Evolutionary conservation across 352 stramenopile species (phyloP), one percentile per base, ranked within the genome.

Genomic region (Peronospora belbahrii): DNA sequence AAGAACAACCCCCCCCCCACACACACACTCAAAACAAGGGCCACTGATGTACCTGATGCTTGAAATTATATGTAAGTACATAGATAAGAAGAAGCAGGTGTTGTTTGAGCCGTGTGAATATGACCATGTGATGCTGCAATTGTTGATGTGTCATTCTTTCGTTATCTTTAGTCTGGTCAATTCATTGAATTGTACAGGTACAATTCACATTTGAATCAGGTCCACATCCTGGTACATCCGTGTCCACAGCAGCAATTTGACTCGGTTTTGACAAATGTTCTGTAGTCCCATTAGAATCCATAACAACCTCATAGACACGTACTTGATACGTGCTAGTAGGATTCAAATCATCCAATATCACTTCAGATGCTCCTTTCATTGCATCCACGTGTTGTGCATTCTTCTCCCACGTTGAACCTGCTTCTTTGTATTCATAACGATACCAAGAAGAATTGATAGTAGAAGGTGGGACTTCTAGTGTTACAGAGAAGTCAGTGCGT

Each of bases 301-400:
- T 72, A 5, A 50, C 41, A 18, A 90, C 62, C 6, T 74, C 66
- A 56, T 83, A 88, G 35, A 94, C 62, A 34, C 83, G 80, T 47
- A 94, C 74, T 50, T 94, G 74, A 61, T 94, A 94, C 33, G 83
- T 85, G 70, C 80, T 87, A 32, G 83, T 92, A 19, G 83, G 83
- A 66, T 90, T 90, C 10, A 94, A 63, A 42, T 94, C 83, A 56
- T 94, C 80, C 41, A 94, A 66, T 52, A 87, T 19, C 37, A 88
- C 70, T 20, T 76, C 62, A 3, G 47, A 56, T 4, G 70, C 74
- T 5, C 65, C 64, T 0, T 59, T 20, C 30, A 67, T 42, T 10
- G 66, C 59, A 43, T 88, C 69, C 28, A 88, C 49, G 13, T 37
- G 44, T 34, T 70, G 56, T 3, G 59, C 56, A 18, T 46, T 34